phyloP scores from a whole-genome alignment of 2,329 filamentous ascomycete species.

The Curvularia verruculosa region DNA sequence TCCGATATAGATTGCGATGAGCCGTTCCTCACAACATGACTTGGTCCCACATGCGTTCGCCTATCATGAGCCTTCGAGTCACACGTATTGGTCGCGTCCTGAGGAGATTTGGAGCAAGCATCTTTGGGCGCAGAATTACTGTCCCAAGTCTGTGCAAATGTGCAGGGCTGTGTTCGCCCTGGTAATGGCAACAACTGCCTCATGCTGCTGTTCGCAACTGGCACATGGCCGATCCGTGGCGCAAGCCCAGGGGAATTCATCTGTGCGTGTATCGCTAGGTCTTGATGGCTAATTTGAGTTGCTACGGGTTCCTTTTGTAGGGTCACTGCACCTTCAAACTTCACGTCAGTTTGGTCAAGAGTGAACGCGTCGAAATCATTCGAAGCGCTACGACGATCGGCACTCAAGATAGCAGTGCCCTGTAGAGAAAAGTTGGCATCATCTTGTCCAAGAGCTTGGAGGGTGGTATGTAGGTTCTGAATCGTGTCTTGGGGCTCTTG shows the following conservation, averaged over 20 bases:
- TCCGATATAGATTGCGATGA: neutral
- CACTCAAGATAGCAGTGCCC: conserved; percentile 17
- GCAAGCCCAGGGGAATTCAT: neutral
- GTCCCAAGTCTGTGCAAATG: neutral
- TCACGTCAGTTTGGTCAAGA: conserved; percentile 18
- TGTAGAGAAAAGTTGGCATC: conserved; percentile 16
- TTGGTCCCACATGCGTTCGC: neutral
- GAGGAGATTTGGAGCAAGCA: neutral
- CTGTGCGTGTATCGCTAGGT: neutral
- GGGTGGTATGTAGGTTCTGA: conserved; percentile 20
- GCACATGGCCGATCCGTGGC: neutral
- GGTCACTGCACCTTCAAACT: conserved; percentile 1
- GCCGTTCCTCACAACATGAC: neutral
- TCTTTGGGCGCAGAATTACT: neutral
- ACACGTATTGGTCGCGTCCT: neutral
- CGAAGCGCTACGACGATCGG: conserved; percentile 20
- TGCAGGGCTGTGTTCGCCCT: neutral
- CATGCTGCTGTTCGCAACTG: neutral
- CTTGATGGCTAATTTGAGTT: neutral
- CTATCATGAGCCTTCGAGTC: neutral
- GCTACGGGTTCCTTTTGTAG: conserved; percentile 2
- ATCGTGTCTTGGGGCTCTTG: conserved; percentile 31
- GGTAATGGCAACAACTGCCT: neutral
- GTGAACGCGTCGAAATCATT: conserved; percentile 12
- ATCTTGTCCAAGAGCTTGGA: conserved; percentile 21